These are phyloP conservation scores for Fusarium floridanum DNA, from an alignment of 2,329 filamentous ascomycete genomes.

Conservation along the genomic window DNA sequence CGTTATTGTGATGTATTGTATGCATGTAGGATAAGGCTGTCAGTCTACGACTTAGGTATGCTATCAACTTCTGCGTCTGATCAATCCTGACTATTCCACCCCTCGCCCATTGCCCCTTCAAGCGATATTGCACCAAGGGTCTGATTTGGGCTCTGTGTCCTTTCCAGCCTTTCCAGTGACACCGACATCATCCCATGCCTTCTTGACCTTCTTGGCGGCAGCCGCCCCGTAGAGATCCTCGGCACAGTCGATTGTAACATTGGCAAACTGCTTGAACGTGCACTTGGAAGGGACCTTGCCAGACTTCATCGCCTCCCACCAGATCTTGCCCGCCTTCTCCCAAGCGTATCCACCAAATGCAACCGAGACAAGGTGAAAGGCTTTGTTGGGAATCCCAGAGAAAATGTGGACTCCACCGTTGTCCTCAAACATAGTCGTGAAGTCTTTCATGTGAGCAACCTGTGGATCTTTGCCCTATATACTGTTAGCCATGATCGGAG, in stretches of 20 bases:
- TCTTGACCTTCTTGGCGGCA: conserved; percentile 58
- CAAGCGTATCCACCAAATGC: conserved; percentile 66
- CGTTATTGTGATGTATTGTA: neutral
- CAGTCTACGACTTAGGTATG: neutral
- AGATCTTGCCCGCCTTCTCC: conserved; percentile 66
- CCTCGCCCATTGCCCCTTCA: conserved; percentile 3
- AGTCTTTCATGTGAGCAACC: conserved; percentile 61
- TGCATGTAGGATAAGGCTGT: neutral
- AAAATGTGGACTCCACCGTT: conserved; percentile 68
- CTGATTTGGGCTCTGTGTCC: conserved; percentile 21
- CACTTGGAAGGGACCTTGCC: conserved; percentile 56
- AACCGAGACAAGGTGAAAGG: conserved; percentile 64
- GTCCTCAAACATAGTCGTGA: conserved; percentile 57
- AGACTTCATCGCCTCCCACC: conserved; percentile 64
- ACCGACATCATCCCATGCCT: conserved; percentile 64
- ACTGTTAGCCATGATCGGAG: neutral
- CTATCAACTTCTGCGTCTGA: neutral
- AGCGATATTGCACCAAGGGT: conserved; percentile 31
- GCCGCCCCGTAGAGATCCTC: conserved; percentile 57
- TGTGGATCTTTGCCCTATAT: conserved; percentile 65
- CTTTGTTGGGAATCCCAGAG: conserved; percentile 70
- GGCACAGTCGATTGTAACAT: conserved; percentile 61
- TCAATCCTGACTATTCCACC: neutral
- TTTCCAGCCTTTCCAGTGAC: conserved; percentile 46
- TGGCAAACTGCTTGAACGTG: conserved; percentile 63